These are phyloP conservation scores for Pisolithus tinctorius DNA, from an alignment of 768 basidiomycete species.

Conservation along the genomic window DNA sequence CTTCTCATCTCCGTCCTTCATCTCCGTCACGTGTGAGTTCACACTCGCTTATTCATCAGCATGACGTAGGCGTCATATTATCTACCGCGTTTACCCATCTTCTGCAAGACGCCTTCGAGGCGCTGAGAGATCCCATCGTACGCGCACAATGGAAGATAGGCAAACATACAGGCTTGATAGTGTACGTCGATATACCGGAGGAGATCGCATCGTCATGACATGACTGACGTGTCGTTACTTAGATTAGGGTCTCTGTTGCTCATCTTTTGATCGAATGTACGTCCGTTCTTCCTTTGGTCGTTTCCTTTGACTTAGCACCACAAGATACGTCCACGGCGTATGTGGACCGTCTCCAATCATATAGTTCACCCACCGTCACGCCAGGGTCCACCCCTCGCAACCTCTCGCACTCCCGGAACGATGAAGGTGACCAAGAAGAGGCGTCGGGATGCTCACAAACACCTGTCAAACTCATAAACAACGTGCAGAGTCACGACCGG, in stretches of 20 bases:
- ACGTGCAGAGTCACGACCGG: not conserved
- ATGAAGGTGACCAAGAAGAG: not conserved
- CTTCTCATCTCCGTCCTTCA: too few species aligned
- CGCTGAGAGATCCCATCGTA: slow-evolving; percentile 42
- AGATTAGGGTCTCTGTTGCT: slow-evolving; percentile 58
- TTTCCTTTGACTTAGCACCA: not conserved
- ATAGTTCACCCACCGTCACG: slow-evolving; percentile 46
- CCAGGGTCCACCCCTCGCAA: slow-evolving; percentile 22
- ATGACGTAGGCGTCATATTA: slow-evolving; percentile 61
- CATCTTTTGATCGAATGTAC: slow-evolving; percentile 80
- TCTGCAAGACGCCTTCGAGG: slow-evolving; percentile 67
- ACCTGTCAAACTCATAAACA: not conserved
- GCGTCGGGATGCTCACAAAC: too few species aligned
- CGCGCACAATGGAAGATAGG: slow-evolving; percentile 44
- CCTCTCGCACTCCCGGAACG: slow-evolving; percentile 16
- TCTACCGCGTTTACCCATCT: slow-evolving; percentile 81
- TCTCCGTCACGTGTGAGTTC: not conserved
- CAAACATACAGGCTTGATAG: slow-evolving; percentile 61
- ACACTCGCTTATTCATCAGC: not conserved
- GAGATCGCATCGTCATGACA: too few species aligned
- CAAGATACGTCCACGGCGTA: slow-evolving; percentile 70
- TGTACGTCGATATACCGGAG: slow-evolving; percentile 41
- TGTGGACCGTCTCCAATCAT: slow-evolving; percentile 63
- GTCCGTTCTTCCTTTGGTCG: slow-evolving; percentile 18
- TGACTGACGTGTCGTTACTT: slow-evolving; percentile 1